Conservation (phyloP, 805 yeast species). For the Teunomyces panamensis region DNA sequence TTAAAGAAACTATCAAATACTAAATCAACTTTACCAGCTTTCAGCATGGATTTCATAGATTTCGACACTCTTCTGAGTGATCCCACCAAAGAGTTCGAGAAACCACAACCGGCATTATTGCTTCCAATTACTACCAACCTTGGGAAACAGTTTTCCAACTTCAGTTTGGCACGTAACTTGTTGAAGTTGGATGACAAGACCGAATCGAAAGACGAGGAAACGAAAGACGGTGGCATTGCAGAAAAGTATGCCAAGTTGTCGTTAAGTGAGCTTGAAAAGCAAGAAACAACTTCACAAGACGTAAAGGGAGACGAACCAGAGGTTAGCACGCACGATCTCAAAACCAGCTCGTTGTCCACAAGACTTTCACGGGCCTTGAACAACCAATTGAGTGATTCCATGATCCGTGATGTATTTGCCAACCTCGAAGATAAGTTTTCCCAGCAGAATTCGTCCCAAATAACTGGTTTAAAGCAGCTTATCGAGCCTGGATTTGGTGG, state of each 20-base stretch:
- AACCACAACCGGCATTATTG: slow-evolving; percentile 45
- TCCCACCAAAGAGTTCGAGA: slow-evolving; percentile 24
- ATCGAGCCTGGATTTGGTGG: slow-evolving; percentile 54
- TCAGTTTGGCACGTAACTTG: slow-evolving; percentile 29
- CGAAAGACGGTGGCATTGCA: slow-evolving; percentile 26
- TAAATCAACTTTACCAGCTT: no score
- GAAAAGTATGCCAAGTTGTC: slow-evolving; percentile 50
- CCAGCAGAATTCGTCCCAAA: slow-evolving; percentile 20
- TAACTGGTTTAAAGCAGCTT: slow-evolving; percentile 24
- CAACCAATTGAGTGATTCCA: slow-evolving; percentile 35
- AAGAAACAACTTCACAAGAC: neutral
- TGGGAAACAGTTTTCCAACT: slow-evolving; percentile 31
- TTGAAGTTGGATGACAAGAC: slow-evolving; percentile 20
- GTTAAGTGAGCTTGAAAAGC: slow-evolving; percentile 31
- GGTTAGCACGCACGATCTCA: neutral
- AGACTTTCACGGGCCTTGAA: slow-evolving; percentile 52
- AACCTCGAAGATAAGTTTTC: slow-evolving; percentile 25
- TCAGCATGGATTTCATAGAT: slow-evolving; percentile 40
- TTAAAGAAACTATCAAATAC: no score
- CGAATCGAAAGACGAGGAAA: slow-evolving; percentile 8
- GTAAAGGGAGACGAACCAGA: neutral
- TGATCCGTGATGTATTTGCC: slow-evolving; percentile 31
- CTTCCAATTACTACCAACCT: slow-evolving; percentile 37
- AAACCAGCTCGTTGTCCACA: slow-evolving; percentile 25
- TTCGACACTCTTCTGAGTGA: slow-evolving; percentile 33